Conservation (phyloP, 2,329 filamentous ascomycete species). For the Penicillium sp. region DNA sequence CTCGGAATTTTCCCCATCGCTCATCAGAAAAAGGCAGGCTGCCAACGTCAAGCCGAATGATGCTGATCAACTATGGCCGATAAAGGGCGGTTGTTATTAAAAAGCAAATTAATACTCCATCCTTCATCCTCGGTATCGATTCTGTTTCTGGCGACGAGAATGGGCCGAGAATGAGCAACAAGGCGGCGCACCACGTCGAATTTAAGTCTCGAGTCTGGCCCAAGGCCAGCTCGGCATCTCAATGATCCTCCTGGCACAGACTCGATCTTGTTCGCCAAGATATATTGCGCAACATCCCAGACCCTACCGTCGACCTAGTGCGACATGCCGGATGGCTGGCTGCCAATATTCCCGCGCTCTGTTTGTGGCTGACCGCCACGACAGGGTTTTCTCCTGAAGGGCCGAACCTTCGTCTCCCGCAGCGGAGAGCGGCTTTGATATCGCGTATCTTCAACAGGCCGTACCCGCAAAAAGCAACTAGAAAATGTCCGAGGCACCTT, state of each 20-base stretch:
- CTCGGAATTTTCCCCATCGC: background rate
- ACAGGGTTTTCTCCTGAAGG: slow-evolving; percentile 1
- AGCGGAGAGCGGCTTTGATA: no score
- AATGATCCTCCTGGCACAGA: background rate
- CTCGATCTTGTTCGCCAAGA: slow-evolving; percentile 7
- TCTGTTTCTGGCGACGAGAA: background rate
- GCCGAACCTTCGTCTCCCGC: background rate
- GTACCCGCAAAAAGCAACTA: background rate
- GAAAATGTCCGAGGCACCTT: background rate
- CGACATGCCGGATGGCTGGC: background rate
- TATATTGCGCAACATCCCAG: slow-evolving; percentile 10
- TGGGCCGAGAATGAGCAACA: background rate
- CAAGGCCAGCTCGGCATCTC: background rate
- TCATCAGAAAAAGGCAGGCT: background rate
- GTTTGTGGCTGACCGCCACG: background rate
- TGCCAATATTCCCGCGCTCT: slow-evolving; percentile 8
- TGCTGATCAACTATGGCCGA: background rate
- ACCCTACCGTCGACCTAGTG: no score
- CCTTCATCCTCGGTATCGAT: background rate
- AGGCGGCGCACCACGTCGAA: background rate
- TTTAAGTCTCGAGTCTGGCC: background rate
- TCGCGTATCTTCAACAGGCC: background rate
- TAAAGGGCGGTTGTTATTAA: no score
- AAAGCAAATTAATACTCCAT: background rate
- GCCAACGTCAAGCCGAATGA: background rate